Percentiles rank a stretch among this genome's conserved stretches.
phyloP scores from a whole-genome alignment of 2,329 filamentous ascomycete species.

The Paracorniculantispora psalliotae region DNA sequence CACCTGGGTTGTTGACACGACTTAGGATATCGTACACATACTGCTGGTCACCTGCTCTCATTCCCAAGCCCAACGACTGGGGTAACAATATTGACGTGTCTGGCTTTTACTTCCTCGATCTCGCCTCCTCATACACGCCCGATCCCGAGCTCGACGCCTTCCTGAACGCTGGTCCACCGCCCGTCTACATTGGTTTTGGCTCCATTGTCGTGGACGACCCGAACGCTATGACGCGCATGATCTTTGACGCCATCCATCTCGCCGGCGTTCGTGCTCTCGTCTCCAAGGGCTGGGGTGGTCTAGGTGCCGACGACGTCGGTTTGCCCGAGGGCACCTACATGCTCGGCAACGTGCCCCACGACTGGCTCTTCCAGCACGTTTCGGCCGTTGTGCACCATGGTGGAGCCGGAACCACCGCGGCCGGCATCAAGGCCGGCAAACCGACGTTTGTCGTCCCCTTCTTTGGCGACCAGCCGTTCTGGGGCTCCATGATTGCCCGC shows the following conservation, averaged over 20 bases:
- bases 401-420: slow-evolving; percentile 81
- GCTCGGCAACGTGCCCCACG: slow-evolving; percentile 80
- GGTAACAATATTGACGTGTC: slow-evolving; percentile 64
- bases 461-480: slow-evolving; percentile 81
- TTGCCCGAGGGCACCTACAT: slow-evolving; percentile 76
- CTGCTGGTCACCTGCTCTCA: slow-evolving; percentile 80
- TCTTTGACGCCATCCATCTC: slow-evolving; percentile 64
- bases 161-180: slow-evolving; percentile 62
- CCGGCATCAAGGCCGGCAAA: slow-evolving; percentile 73
- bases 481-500: slow-evolving; percentile 70
- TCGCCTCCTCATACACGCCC: slow-evolving; percentile 62
- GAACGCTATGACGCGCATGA: slow-evolving; percentile 61
- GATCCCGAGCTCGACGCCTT: slow-evolving; percentile 61
- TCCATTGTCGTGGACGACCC: slow-evolving; percentile 78
- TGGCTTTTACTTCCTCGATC: slow-evolving; percentile 71
- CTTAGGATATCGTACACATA: slow-evolving; percentile 82
- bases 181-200: slow-evolving; percentile 79
- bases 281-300: slow-evolving; percentile 83
- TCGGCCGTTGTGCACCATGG: slow-evolving; percentile 83
- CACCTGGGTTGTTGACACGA: slow-evolving; percentile 71
- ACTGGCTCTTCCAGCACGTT: slow-evolving; percentile 81
- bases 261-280: slow-evolving; percentile 73
- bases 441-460: slow-evolving; percentile 83
- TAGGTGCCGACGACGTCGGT: slow-evolving; percentile 65
- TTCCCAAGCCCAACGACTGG: slow-evolving; percentile 78